Conservation (phyloP, 257 asterid genomes). For the Nicotiana benthamiana region DNA sequence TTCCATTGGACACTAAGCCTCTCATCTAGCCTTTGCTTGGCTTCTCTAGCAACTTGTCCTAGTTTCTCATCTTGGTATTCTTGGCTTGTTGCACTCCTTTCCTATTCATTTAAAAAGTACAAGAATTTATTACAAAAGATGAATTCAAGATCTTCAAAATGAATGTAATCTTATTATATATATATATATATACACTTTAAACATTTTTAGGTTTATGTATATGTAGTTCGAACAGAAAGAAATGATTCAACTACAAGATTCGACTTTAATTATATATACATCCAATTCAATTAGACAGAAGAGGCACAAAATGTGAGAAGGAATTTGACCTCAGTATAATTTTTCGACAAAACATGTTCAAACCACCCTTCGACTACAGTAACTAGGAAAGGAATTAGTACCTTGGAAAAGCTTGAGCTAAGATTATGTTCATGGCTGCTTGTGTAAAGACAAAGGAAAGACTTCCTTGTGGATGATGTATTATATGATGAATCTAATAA, state of each 20-base stretch:
- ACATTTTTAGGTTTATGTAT: not conserved
- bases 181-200: not conserved
- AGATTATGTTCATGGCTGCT: constrained; percentile 26
- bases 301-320: not conserved
- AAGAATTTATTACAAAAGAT: too few species aligned
- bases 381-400: not conserved
- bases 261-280: not conserved
- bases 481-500: constrained; percentile 15
- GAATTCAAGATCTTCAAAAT: too few species aligned
- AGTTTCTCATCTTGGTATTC: constrained; percentile 19
- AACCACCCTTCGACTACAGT: not conserved
- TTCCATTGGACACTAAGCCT: constrained; percentile 33
- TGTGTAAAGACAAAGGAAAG: constrained; percentile 38
- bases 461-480: constrained; percentile 25
- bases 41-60: constrained; percentile 30
- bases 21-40: constrained; percentile 53
- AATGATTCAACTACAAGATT: not conserved
- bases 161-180: not conserved
- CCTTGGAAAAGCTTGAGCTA: constrained; percentile 24
- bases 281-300: not conserved
- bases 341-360: fast-evolving
- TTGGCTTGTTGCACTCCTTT: constrained; percentile 19
- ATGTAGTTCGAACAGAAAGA: not conserved
- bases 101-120: constrained; percentile 8
- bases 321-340: not conserved